These are phyloP conservation scores for Plasmodium malariae DNA, from an alignment of 169 alveolate genomes.

Conservation along the genomic window DNA sequence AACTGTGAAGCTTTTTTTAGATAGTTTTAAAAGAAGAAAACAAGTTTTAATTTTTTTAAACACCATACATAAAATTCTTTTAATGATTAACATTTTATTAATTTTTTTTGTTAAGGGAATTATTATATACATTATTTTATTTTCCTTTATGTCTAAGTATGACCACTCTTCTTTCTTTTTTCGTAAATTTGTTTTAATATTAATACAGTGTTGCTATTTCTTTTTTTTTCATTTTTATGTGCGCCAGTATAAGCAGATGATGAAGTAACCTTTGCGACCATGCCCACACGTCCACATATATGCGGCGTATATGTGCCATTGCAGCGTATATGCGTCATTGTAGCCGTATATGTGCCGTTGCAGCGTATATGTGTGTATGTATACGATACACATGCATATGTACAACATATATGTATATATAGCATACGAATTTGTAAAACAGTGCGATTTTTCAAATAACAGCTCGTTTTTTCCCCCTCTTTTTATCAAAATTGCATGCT, in stretches of 20 bases:
- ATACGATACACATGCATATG: no score
- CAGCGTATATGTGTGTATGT: no score
- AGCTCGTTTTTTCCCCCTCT: no score
- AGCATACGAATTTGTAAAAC: no score
- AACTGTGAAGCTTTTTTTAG: conserved; percentile 13
- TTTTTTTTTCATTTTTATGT: conserved; percentile 28
- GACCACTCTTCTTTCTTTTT: not conserved
- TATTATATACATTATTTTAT: conserved; percentile 20
- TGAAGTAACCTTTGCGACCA: not conserved
- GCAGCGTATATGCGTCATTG: no score
- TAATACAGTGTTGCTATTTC: conserved; percentile 41
- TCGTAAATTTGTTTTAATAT: not conserved
- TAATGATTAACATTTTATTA: conserved; percentile 14
- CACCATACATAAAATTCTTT: conserved; percentile 9
- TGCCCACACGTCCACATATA: not conserved
- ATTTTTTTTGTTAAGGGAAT: conserved; percentile 36
- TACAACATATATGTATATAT: no score
- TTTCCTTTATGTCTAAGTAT: conserved; percentile 1
- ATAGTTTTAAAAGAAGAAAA: conserved; percentile 31
- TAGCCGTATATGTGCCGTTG: no score
- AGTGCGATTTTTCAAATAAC: no score
- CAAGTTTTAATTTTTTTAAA: conserved; percentile 29
- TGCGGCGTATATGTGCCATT: not conserved
- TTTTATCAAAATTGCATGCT: no score
- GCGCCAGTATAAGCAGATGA: conserved; percentile 5